A percentile compares a stretch with the other conserved stretches of the same genome.
Conservation (phyloP, 2,329 filamentous ascomycete genomes). For the Xylariaceae sp. region DNA sequence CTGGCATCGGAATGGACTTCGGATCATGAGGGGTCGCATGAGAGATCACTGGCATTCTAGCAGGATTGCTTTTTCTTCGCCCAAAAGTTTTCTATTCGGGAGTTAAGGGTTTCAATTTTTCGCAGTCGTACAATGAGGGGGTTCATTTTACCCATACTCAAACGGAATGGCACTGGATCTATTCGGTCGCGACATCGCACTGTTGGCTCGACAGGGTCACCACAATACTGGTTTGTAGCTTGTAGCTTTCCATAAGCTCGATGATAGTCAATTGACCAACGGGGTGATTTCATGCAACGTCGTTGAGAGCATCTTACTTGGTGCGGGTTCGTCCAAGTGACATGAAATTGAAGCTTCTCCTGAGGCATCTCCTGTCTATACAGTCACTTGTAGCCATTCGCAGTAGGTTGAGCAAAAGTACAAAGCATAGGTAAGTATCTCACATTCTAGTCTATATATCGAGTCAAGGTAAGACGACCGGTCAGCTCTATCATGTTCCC, state of each 20-base stretch:
- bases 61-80: conserved; percentile 4
- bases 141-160: conserved; percentile 8
- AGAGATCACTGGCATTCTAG: conserved; percentile 10
- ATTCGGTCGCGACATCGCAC: conserved; percentile 12
- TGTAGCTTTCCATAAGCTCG: conserved; percentile 10
- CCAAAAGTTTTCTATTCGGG: conserved; percentile 18
- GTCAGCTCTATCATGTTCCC: not conserved
- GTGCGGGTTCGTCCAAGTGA: not conserved
- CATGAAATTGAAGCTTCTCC: not conserved
- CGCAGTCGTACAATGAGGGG: conserved; percentile 7
- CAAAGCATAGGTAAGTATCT: not conserved
- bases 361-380: not conserved
- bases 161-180: conserved; percentile 15
- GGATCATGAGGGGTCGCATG: conserved; percentile 12
- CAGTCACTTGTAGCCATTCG: not conserved
- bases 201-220: conserved; percentile 9
- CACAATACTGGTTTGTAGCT: conserved; percentile 1
- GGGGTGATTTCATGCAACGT: conserved; percentile 3
- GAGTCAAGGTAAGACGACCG: not conserved
- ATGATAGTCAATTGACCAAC: conserved; percentile 12
- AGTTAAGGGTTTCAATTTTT: conserved; percentile 20
- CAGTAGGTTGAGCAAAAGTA: not conserved
- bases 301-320: not conserved
- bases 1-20: conserved; percentile 13
- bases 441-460: not conserved